A percentile compares a stretch with the other conserved stretches of the same genome.
These are phyloP conservation scores for Dioscorea zingiberensis DNA, from an alignment of 106 monocot species.

Conservation along the genomic window DNA sequence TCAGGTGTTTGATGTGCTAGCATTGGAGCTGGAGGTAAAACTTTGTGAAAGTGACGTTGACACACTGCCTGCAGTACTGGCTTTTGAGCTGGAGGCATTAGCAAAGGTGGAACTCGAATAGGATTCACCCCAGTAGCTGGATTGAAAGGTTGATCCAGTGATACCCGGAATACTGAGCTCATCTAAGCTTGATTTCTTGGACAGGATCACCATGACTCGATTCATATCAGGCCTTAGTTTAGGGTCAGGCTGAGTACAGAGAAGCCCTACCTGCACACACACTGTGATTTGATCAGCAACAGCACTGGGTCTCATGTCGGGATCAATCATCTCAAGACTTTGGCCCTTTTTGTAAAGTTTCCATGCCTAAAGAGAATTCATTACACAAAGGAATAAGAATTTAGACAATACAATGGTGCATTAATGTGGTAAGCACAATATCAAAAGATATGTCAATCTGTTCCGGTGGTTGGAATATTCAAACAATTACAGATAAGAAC, in stretches of 20 bases:
- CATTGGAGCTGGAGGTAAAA: no score
- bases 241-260: conserved; percentile 60
- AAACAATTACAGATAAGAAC: no score
- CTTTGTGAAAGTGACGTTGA: no score
- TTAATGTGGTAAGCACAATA: no score
- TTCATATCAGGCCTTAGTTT: conserved; percentile 58
- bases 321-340: conserved; percentile 50
- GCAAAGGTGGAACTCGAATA: no score
- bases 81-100: no score
- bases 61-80: no score
- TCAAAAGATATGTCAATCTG: no score
- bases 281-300: conserved; percentile 38
- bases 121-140: no score
- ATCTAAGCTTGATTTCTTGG: conserved; percentile 53
- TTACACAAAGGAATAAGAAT: background rate
- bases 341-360: conserved; percentile 41
- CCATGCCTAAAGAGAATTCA: conserved; percentile 59
- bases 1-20: no score
- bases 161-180: conserved; percentile 49
- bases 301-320: conserved; percentile 12
- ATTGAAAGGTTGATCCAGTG: no score
- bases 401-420: background rate
- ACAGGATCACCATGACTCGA: conserved; percentile 50
- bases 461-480: no score
- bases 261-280: conserved; percentile 55